Conservation (phyloP, 73 alveolate species). For the Paramecium pentaurelia region DNA sequence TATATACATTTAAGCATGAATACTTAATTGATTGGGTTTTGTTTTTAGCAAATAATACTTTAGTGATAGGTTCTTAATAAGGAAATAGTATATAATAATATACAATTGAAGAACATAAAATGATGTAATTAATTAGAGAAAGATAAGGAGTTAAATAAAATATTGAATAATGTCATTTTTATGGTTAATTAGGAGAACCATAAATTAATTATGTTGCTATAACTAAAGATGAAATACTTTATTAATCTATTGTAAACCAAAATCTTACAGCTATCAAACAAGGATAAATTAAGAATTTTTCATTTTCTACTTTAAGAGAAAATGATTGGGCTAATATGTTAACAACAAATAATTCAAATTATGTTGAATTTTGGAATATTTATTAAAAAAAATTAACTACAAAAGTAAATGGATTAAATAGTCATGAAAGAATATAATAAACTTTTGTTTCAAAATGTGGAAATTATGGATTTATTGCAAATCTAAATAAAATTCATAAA, state of each 20-base stretch:
- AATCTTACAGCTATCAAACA: not conserved
- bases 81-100: not conserved
- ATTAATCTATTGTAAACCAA: not conserved
- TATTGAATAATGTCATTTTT: not conserved
- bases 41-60: not conserved
- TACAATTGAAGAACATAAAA: conserved; percentile 3
- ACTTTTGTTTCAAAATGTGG: conserved; percentile 26
- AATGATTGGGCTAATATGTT: conserved; percentile 40
- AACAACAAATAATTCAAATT: not conserved
- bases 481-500: not conserved
- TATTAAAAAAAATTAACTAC: not conserved
- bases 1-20: not conserved
- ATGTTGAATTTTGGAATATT: not conserved
- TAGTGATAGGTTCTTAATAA: not conserved
- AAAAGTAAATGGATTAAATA: not conserved
- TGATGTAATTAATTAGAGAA: not conserved
- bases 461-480: conserved; percentile 39
- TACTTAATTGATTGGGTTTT: conserved; percentile 4
- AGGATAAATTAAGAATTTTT: not conserved
- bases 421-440: not conserved
- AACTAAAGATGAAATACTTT: not conserved
- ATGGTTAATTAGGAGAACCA: conserved; percentile 22
- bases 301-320: conserved; percentile 22
- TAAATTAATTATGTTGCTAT: not conserved
- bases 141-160: not conserved